These are phyloP conservation scores for Cucurbitaria berberidis DNA, from an alignment of 2,329 filamentous ascomycete genomes.

Conservation along the genomic window DNA sequence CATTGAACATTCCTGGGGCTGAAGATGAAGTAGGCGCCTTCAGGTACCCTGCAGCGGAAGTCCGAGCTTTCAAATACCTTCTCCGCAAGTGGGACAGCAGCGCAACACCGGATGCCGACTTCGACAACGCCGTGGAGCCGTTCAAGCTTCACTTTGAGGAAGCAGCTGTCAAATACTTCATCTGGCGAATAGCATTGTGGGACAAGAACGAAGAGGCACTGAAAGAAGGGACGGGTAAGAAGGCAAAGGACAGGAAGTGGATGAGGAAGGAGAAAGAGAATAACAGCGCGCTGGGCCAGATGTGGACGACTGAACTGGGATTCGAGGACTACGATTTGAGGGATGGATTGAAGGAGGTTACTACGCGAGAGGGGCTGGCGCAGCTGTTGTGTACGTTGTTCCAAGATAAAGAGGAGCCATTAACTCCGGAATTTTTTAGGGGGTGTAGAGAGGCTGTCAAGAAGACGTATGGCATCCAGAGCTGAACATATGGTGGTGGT, in stretches of 20 bases:
- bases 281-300: slow-evolving; percentile 16
- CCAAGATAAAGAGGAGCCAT: slow-evolving; percentile 16
- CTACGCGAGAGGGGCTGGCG: slow-evolving; percentile 32
- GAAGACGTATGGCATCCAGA: slow-evolving; percentile 22
- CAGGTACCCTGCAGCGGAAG: slow-evolving; percentile 6
- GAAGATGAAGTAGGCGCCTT: no score
- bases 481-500: background rate
- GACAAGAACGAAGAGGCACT: slow-evolving; percentile 21
- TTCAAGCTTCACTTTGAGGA: slow-evolving; percentile 25
- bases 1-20: slow-evolving; percentile 15
- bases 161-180: slow-evolving; percentile 27
- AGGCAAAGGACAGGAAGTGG: slow-evolving; percentile 10
- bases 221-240: slow-evolving; percentile 16
- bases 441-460: slow-evolving; percentile 26
- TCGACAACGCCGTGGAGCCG: slow-evolving; percentile 18
- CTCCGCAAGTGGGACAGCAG: slow-evolving; percentile 27
- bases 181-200: slow-evolving; percentile 29
- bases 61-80: slow-evolving; percentile 30
- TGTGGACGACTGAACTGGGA: slow-evolving; percentile 17
- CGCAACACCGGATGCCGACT: slow-evolving; percentile 19
- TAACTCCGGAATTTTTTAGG: slow-evolving; percentile 15
- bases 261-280: slow-evolving; percentile 8
- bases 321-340: slow-evolving; percentile 6
- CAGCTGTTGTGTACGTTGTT: slow-evolving; percentile 33
- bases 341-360: slow-evolving; percentile 30